Evolutionary conservation across 2,329 filamentous ascomycete species (phyloP), one percentile per base, ranked within the genome.

Genomic region (Xylaria sp.): DNA sequence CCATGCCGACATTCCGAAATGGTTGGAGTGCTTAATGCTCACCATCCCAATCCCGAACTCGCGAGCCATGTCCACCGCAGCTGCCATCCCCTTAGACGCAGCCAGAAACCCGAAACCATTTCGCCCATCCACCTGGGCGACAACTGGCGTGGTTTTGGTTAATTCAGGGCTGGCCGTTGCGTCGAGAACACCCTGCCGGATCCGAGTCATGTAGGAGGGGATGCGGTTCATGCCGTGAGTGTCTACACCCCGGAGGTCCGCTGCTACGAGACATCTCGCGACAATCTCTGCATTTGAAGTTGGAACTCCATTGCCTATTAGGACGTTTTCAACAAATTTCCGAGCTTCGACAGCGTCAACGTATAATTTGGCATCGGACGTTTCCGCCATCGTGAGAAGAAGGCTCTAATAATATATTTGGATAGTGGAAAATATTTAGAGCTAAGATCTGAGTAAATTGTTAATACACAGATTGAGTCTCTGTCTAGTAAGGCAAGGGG

Each of bases 1-100:
- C 91, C 92, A 95, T 0, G 93, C 92, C 3, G 87, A 87, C 92
- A 96, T 96, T 63, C 93, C 93, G 75, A 92, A 94, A 78, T 95
- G 92, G 74, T 95, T 95, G 48, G 90, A 92, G 79, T 91, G 90
- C 78, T 90, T 92, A 75, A 95, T 84, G 66, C 87, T 88, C 0
- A 91, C 91, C 86, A 96, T 90, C 29, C 92, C 93, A 70, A 95
- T 92, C 13, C 92, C 92, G 74, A 85, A 89, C 1, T 81, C 78
- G 27, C 82, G 80, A 0, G 92, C 92, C 80, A 91, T 90, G 10
- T 87, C 84, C 54, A 94, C 88, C 0, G 92, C 92, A 0, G 85
- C 84, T 0, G 79, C 78, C 89, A 95, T 94, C 29, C 86, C 92
- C 63, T 80, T 75, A 54, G 89, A 84, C 0, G 91, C 91, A 0